Evolutionary conservation across 106 monocot species (phyloP), one percentile per base, ranked within the genome.

Genomic region (Dendrobium chrysotoxum): DNA sequence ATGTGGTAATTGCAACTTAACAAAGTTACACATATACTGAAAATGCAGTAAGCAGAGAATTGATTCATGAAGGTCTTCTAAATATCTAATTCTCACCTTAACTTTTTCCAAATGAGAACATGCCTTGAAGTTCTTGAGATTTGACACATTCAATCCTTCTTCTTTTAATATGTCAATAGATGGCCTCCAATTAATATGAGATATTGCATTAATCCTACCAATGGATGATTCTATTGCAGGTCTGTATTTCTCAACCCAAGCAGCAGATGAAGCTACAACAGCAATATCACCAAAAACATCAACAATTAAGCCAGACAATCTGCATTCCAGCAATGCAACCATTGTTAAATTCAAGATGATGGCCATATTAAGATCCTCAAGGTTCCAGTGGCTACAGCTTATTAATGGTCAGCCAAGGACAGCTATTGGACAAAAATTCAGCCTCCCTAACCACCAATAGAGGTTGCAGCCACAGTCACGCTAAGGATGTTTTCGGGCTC

Each of bases 181-280:
- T 76, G 92, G 88, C 78, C 97, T 94, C 97, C 97, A 98, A 54
- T 89, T 88, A 73, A 92, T 80, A 84, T 86, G 85, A 2, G 81
- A 88, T 77, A 94, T 67, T 57, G 70, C 81, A 71, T 50, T 57
- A 72, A 92, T 85, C 80, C 72, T 86, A 78, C 84, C 54, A 61
- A 94, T 79, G 76, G 68, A 77, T 11, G 81, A 83, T 84, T 91
- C 92, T 81, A 98, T 89, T 83, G 87, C 85, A 67, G 80, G 46
- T 88, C 86, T 89, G 82, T 92, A 94, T 83, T 94, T 94, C 86
- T 98, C 97, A 80, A 98, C 94, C 97, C 97, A 98, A 80, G 97
- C 94, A 82, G 97, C 97, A 82, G 97, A 98, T 80, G 96, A 97
- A 85, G 96, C 94, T 66, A 94, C 82, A 17, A 96, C 91, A 75